Conservation (phyloP, 176 grass and related monocot species). For the Paspalum notatum region DNA sequence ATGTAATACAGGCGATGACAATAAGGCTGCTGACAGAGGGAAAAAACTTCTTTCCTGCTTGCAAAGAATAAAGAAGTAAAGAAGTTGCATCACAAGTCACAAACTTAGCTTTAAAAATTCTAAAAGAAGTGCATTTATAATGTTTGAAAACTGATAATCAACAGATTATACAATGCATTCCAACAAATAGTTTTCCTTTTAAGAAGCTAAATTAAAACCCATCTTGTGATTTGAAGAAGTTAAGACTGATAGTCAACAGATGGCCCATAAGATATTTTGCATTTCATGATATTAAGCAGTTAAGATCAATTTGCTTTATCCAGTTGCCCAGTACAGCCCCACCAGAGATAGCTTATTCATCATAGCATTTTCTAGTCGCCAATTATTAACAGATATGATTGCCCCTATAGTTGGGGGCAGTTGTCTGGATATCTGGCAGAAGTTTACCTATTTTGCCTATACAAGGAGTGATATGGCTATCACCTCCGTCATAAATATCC, state of each 20-base stretch:
- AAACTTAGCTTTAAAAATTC: background rate
- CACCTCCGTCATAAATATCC: background rate
- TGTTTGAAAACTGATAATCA: constrained; percentile 8
- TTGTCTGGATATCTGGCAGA: background rate
- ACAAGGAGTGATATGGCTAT: background rate
- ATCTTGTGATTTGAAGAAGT: background rate
- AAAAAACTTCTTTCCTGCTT: constrained; percentile 89
- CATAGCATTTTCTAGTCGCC: background rate
- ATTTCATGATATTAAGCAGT: background rate
- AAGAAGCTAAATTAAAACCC: constrained; percentile 1
- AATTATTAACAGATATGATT: background rate
- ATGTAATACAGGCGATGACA: constrained; percentile 71
- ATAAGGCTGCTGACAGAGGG: constrained; percentile 73
- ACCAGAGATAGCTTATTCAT: background rate
- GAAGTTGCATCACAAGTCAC: constrained; percentile 9
- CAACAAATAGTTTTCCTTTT: background rate
- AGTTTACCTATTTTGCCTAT: background rate
- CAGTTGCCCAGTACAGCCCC: background rate
- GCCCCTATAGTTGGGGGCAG: background rate
- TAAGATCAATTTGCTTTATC: constrained; percentile 1
- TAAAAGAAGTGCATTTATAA: constrained; percentile 10
- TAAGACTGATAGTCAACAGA: constrained; percentile 15
- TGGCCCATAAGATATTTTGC: background rate
- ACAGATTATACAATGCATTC: constrained; percentile 6
- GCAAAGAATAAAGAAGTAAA: constrained; percentile 40